Evolutionary conservation across 2,329 filamentous ascomycete genomes (phyloP).

Genomic region (Alternaria infectoria): DNA sequence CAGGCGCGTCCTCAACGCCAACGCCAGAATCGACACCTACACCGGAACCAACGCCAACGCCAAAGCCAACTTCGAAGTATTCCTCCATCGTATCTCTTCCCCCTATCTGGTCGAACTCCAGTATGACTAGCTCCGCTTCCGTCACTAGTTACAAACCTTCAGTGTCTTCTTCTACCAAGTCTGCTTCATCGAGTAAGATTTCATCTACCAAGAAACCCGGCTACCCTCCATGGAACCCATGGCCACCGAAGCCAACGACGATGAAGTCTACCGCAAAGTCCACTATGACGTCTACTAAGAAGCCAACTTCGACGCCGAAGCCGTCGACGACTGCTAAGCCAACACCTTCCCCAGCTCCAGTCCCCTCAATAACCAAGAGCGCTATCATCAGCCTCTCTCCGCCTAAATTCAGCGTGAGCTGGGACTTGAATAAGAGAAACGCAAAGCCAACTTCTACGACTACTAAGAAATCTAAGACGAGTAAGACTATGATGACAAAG

Average conservation of each 20-base stretch:
- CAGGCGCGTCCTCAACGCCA: background rate
- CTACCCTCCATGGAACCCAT: conserved; percentile 12
- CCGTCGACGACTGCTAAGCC: conserved; percentile 3
- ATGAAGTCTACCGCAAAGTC: background rate
- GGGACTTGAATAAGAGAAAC: conserved; percentile 14
- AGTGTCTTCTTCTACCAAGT: background rate
- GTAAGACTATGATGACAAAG: background rate
- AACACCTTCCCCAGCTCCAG: conserved; percentile 7
- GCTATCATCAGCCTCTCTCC: conserved; percentile 11
- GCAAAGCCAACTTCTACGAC: conserved; percentile 7
- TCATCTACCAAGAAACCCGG: conserved; percentile 19
- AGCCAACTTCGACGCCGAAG: conserved; percentile 1
- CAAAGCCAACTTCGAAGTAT: conserved; percentile 6
- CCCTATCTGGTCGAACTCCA: conserved; percentile 3
- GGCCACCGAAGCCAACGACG: conserved; percentile 15
- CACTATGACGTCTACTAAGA: conserved; percentile 2
- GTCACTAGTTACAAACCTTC: background rate
- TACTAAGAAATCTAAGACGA: background rate
- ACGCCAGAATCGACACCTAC: conserved; percentile 4
- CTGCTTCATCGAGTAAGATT: background rate
- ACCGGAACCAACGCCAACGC: conserved; percentile 3
- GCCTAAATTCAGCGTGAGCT: conserved; percentile 17
- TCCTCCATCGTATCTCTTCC: background rate
- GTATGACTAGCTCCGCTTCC: background rate
- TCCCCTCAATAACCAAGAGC: conserved; percentile 5